phyloP scores from a whole-genome alignment of 1,284 basidiomycete genomes.

The Pholiota adiposa region DNA sequence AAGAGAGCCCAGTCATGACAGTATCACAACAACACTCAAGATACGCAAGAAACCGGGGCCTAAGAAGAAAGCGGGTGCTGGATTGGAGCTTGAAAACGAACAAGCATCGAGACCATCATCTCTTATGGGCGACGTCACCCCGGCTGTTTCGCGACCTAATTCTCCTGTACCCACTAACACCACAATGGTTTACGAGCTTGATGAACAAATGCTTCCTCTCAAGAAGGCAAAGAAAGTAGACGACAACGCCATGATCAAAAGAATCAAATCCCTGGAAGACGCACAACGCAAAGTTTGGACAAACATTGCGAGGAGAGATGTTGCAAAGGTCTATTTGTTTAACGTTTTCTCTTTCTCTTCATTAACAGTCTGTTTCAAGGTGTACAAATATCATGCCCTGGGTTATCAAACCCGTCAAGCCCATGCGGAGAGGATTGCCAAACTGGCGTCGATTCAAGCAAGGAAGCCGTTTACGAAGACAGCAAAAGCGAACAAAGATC shows the following conservation, averaged over 20 bases:
- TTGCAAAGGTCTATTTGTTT: conserved; percentile 66
- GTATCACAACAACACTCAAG: conserved; percentile 41
- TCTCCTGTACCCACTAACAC: conserved; percentile 62
- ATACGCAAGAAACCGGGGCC: conserved; percentile 43
- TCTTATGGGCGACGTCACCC: conserved; percentile 57
- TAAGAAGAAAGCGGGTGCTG: conserved; percentile 46
- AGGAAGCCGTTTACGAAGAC: conserved; percentile 82
- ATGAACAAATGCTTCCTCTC: conserved; percentile 67
- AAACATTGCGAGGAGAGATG: conserved; percentile 80
- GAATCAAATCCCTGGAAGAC: conserved; percentile 79
- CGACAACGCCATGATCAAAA: conserved; percentile 69
- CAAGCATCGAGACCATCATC: conserved; percentile 64
- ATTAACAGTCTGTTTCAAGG: conserved; percentile 44
- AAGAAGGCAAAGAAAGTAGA: conserved; percentile 78
- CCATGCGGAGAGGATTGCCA: conserved; percentile 80
- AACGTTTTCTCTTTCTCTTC: conserved; percentile 6
- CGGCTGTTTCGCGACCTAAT: conserved; percentile 56
- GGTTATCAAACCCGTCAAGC: conserved; percentile 67
- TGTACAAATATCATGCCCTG: conserved; percentile 77
- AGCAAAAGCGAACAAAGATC: conserved; percentile 86
- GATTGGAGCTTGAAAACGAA: conserved; percentile 48
- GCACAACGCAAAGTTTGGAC: conserved; percentile 88
- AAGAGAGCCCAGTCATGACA: conserved; percentile 42
- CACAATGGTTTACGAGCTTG: conserved; percentile 72
- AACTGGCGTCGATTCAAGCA: conserved; percentile 79